A percentile compares a stretch with the other conserved stretches of the same genome.
Conservation (phyloP, 805 yeast species). For the Vanderwaltozyma tropicalis region DNA sequence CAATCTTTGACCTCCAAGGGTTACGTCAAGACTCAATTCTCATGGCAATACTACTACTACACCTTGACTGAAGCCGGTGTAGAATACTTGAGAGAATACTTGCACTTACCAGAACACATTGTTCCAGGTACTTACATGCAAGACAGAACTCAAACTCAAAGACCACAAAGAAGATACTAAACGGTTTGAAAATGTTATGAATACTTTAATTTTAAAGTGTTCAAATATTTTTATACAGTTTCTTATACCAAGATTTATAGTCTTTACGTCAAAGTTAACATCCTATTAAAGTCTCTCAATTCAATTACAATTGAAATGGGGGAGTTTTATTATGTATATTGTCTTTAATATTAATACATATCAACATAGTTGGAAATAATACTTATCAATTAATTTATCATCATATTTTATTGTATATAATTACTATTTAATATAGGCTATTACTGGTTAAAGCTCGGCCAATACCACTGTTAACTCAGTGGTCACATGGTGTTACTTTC, state of each 20-base stretch:
- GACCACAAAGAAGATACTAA: conserved; percentile 45
- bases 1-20: conserved; percentile 99
- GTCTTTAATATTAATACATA: conserved; percentile 4
- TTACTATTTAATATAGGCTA: no score
- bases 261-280: no score
- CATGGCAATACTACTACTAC: conserved; percentile 99
- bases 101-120: conserved; percentile 96
- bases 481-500: no score
- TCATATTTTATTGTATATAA: no score
- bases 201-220: background rate
- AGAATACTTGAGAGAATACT: conserved; percentile 94
- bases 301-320: no score
- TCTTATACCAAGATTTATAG: no score
- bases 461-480: no score
- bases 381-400: background rate
- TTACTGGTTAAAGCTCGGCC: no score
- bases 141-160: conserved; percentile 74
- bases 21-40: conserved; percentile 98
- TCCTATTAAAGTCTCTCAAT: no score
- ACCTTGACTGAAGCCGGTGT: conserved; percentile 99
- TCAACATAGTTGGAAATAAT: conserved; percentile 2
- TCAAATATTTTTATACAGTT: no score
- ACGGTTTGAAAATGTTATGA: background rate
- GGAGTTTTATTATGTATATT: background rate
- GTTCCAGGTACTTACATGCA: conserved; percentile 97